Evolutionary conservation across 371 early-diverging fungal species (phyloP).

Genomic region (Mortierella sp.): DNA sequence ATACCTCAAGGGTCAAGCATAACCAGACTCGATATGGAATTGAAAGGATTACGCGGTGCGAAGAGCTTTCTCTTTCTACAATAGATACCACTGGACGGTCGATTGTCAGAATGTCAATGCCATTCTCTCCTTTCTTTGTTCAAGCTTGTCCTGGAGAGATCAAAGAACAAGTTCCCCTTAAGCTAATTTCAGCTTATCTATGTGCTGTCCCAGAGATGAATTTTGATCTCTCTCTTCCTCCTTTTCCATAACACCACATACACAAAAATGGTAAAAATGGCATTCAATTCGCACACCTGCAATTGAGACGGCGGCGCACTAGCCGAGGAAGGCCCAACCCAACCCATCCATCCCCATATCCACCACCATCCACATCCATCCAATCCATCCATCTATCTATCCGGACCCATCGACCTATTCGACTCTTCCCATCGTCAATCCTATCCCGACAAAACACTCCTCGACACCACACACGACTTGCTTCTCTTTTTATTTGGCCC

Average conservation of each 20-base stretch:
- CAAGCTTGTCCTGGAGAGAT: too few relatives aligned
- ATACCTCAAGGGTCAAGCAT: too few relatives aligned
- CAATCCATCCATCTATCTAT: slow-evolving; percentile 6
- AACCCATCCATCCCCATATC: slow-evolving; percentile 14
- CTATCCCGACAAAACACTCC: background rate
- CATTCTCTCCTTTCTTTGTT: too few relatives aligned
- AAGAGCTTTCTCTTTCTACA: too few relatives aligned
- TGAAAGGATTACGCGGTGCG: too few relatives aligned
- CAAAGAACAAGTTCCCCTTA: too few relatives aligned
- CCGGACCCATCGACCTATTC: background rate
- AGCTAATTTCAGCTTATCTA: background rate
- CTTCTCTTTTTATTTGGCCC: background rate
- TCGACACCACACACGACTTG: background rate
- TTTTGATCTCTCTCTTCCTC: slow-evolving; percentile 3
- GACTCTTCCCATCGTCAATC: slow-evolving; percentile 28
- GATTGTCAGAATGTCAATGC: too few relatives aligned
- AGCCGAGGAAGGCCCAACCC: slow-evolving; percentile 41
- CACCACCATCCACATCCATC: slow-evolving; percentile 1
- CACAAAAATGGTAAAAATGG: slow-evolving; percentile 43
- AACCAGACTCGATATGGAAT: too few relatives aligned
- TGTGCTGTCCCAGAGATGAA: background rate
- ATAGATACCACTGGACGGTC: too few relatives aligned
- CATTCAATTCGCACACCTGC: slow-evolving; percentile 29
- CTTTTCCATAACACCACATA: background rate
- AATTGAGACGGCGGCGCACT: slow-evolving; percentile 50